These are phyloP conservation scores for Penicillium longicatenatum DNA, from an alignment of 495 filamentous ascomycete species.

Conservation along the genomic window DNA sequence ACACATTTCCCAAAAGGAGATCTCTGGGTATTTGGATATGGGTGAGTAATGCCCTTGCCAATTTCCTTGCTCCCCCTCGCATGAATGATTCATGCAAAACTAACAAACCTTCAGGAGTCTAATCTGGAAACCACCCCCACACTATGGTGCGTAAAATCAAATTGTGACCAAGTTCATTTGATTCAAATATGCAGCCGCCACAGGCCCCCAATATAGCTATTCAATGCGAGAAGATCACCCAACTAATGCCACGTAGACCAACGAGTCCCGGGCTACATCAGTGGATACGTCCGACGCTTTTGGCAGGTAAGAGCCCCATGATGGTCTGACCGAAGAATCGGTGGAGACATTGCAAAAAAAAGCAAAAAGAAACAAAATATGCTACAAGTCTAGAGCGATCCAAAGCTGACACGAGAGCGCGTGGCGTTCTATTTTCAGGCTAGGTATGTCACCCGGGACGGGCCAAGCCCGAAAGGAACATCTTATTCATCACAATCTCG, in stretches of 20 bases:
- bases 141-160: constrained; percentile 70
- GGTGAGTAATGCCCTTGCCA: constrained; percentile 52
- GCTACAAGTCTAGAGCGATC: constrained; percentile 2
- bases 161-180: not conserved
- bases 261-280: constrained; percentile 86
- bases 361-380: not conserved
- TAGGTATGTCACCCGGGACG: constrained; percentile 27
- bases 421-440: constrained; percentile 28
- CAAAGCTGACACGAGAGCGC: constrained; percentile 13
- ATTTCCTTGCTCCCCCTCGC: not conserved
- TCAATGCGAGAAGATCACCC: not conserved
- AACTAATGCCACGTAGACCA: constrained; percentile 57
- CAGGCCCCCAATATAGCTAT: not conserved
- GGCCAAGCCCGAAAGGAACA: not conserved
- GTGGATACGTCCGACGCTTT: constrained; percentile 92
- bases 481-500: not conserved
- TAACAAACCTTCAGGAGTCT: constrained; percentile 63
- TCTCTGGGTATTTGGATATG: constrained; percentile 92
- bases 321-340: not conserved
- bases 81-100: not conserved
- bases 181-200: not conserved
- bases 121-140: constrained; percentile 98
- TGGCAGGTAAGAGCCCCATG: constrained; percentile 71
- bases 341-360: not conserved
- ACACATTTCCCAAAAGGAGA: constrained; percentile 54